Conservation (phyloP, 169 alveolate genomes). For the Plasmodium inui region DNA sequence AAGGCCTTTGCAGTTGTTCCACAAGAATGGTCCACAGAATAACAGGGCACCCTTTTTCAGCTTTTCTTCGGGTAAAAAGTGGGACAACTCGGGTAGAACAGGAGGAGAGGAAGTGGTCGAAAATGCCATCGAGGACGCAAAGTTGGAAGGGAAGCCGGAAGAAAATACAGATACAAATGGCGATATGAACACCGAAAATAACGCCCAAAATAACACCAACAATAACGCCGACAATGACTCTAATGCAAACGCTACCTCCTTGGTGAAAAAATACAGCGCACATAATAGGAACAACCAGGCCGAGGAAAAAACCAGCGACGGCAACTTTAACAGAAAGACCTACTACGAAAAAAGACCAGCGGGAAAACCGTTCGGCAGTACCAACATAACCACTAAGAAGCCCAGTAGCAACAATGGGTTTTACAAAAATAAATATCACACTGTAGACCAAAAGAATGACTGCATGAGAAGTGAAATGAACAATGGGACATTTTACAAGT, state of each 20-base stretch:
- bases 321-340: constrained; percentile 16
- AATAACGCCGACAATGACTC: background rate
- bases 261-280: constrained; percentile 1
- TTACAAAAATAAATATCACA: constrained; percentile 15
- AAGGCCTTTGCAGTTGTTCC: background rate
- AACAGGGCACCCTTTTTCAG: constrained; percentile 7
- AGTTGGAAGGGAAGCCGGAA: background rate
- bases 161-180: background rate
- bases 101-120: background rate
- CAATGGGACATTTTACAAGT: background rate
- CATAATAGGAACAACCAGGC: background rate
- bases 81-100: constrained; percentile 4
- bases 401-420: background rate
- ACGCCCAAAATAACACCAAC: background rate
- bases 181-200: background rate
- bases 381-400: background rate
- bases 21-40: constrained; percentile 6
- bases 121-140: background rate
- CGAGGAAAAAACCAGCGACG: constrained; percentile 13
- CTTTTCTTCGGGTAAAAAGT: background rate
- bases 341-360: background rate
- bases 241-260: background rate
- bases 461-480: constrained; percentile 10
- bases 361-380: constrained; percentile 10
- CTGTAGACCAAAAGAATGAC: constrained; percentile 13